Base-by-base conservation (phyloP, 23 red algal species). In the Gracilaria vermiculophylla region DNA sequence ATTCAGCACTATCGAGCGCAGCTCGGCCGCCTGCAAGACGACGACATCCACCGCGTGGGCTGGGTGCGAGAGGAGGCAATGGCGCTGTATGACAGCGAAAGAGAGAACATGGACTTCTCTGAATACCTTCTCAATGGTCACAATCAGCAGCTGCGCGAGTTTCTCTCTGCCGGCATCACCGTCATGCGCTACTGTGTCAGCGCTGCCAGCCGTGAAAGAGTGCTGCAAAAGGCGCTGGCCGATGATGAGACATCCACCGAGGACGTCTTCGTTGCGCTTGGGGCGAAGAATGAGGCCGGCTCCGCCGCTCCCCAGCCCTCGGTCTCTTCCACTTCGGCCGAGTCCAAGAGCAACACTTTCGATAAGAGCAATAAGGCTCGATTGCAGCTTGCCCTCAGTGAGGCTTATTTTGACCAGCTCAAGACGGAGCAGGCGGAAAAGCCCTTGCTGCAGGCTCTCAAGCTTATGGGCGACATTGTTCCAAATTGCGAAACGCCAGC, bases 181-280 rank as follows among this genome's bases (percentile, higher is more conserved):
- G 83, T 95, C 19, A 95, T 95, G 93, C 93, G 93, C 25, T 95
- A 90, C 53, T 95, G 93, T 49, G 84, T 90, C 21, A 80, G 69
- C 16, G 93, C 93, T 14, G 40, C 50, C 45, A 80, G 76, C 48
- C 61, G 93, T 9, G 80, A 90, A 48, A 31, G 57, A 34, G 62
- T 70, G 20, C 44, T 91, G 0, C 74, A 42, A 8, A 77, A 88
- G 53, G 84, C 84, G 15, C 27, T 88, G 15, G 29, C n/a, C 35
- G 84, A 88, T 0, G 84, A 88, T 42, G 84, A 88, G 52, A 77
- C 84, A 3, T 88, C 84, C 4, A 88, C 84, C 50, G 84, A 88
- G 53, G 66, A 76, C 32, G 29, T 77, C 3, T 57, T 88, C 13
- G 6, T 78, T 13, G 1, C 84, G 5, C 48, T 65, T 66, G 53